Percentiles rank a stretch among this genome's conserved stretches.
Conservation (phyloP, 306 rosid species). For the Cicer yamashitae region DNA sequence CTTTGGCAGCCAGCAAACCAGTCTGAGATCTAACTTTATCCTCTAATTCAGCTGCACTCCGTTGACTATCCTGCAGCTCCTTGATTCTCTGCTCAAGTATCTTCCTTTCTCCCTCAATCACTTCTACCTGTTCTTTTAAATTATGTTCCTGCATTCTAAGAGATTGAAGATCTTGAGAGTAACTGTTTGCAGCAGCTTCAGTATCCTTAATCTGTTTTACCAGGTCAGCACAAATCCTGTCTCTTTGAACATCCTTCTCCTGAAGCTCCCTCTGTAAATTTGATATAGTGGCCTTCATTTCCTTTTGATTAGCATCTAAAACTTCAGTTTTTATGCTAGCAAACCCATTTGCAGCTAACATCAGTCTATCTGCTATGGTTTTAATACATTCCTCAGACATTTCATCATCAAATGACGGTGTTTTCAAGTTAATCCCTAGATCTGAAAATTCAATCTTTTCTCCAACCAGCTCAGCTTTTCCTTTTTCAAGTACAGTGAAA, state of each 20-base stretch:
- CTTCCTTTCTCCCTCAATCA: slow-evolving; percentile 60
- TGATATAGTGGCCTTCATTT: slow-evolving; percentile 70
- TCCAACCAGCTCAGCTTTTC: slow-evolving; percentile 72
- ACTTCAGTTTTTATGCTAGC: slow-evolving; percentile 66
- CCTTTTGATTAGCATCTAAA: slow-evolving; percentile 65
- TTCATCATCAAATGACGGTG: slow-evolving; percentile 39
- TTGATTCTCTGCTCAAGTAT: slow-evolving; percentile 66
- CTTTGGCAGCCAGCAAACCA: slow-evolving; percentile 77
- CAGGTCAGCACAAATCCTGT: slow-evolving; percentile 80
- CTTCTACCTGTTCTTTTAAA: slow-evolving; percentile 66
- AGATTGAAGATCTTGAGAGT: slow-evolving; percentile 73
- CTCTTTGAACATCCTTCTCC: slow-evolving; percentile 92
- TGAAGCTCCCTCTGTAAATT: slow-evolving; percentile 88
- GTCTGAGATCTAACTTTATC: slow-evolving; percentile 69
- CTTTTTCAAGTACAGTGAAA: slow-evolving; percentile 59
- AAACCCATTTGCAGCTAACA: slow-evolving; percentile 69
- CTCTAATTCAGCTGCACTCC: slow-evolving; percentile 62
- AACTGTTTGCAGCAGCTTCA: slow-evolving; percentile 69
- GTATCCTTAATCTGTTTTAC: slow-evolving; percentile 87
- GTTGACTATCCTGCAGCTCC: slow-evolving; percentile 63
- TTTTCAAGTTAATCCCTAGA: slow-evolving; percentile 38
- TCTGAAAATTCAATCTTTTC: slow-evolving; percentile 50
- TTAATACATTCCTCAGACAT: slow-evolving; percentile 68
- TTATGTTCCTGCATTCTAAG: slow-evolving; percentile 57
- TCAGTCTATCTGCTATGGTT: slow-evolving; percentile 66